Base-by-base conservation (phyloP, 2,329 filamentous ascomycete species). In the Cercospora sojina region DNA sequence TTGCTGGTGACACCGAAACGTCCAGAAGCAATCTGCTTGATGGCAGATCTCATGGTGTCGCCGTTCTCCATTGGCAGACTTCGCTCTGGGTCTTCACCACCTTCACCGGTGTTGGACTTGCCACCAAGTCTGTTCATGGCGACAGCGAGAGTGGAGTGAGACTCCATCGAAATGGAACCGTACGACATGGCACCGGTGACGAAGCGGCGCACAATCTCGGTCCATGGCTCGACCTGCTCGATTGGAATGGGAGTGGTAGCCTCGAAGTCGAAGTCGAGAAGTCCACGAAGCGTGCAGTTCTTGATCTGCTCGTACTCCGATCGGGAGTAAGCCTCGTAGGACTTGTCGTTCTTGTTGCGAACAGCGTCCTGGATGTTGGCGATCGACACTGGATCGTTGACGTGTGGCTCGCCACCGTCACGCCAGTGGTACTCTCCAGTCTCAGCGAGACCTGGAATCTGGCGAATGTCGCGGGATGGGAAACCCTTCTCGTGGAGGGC, bases 151-250 rank as follows among this genome's bases (percentile, higher is more conserved):
- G 94, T 97, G 18, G 94, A 97, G 83, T 98, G 94, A 62, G 94
- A 94, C 79, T 98, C 94, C 92, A 97, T 97, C 5, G 94, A 97
- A 75, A 98, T 98, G 47, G 94, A 97, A 57, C 94, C 94, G 77
- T 98, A 98, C 2, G 94, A 98, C 94, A 98, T 98, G 73, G 94
- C 94, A 78, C 94, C 94, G 43, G 94, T 97, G 74, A 94, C 95
- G 83, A 97, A 97, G 69, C 94, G 91, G 71, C 94, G 91, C 55
- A 97, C 94, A 74, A 98, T 97, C 75, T 97, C 93, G 3, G 94
- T 97, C 94, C 94, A 98, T 20, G 94, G 92, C 83, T 98, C 94
- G 66, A 98, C 94, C 80, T 97, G 93, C 73, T 97, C 94, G 71
- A 98, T 96, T 5, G 93, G 92, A 27, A 98, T 92, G 0, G 93